Evolutionary conservation across 2,329 filamentous ascomycete species (phyloP), one percentile per base, ranked within the genome.

Genomic region (Cercospora sp.): DNA sequence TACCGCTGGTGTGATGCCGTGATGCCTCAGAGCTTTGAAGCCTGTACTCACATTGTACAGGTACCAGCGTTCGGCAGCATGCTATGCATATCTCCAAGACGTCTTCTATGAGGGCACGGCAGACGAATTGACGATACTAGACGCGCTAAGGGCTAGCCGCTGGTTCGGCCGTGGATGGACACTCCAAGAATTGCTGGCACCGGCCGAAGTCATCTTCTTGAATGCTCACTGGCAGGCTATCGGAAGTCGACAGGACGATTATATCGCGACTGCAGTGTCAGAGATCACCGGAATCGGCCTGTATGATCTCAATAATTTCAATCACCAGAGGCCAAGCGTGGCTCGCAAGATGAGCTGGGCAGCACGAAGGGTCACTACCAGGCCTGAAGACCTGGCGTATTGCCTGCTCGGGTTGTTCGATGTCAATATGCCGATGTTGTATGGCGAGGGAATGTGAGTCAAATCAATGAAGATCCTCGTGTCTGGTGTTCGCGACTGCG

Each of bases 321-420:
- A 36, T 8, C 31, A 57, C 16, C 40, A 62, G 8, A 26, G 45
- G 7, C 40, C 55, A n/a, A 67, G 68, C 55, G 42, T 65, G 28
- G 65, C 67, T 31, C 48, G 66, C n/a, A 71, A 68, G 55, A 72
- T 72, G 70, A 64, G 51, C 42, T 72, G 70, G 70, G 67, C 67
- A 40, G 48, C 68, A 23, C 16, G 60, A 5, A 63, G 69, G 10
- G 28, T 9, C 3, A 72, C 69, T 1, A 67, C 67, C 6, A 48
- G 77, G 2, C 3, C 63, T 0, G 82, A 84, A 60, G 83, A 84
- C 42, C 74, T 77, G 13, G 81, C 81, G 0, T 84, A 84, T 59
- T 83, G 77, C 6, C 73, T 85, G 0, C 65, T 84, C 2, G 82
- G 82, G 0, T 74, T 84, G 0, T 84, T 84, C 28, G 75, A 75